A percentile compares a stretch with the other conserved stretches of the same genome.
Conservation (phyloP, 768 basidiomycete species). For the Suillus decipiens region DNA sequence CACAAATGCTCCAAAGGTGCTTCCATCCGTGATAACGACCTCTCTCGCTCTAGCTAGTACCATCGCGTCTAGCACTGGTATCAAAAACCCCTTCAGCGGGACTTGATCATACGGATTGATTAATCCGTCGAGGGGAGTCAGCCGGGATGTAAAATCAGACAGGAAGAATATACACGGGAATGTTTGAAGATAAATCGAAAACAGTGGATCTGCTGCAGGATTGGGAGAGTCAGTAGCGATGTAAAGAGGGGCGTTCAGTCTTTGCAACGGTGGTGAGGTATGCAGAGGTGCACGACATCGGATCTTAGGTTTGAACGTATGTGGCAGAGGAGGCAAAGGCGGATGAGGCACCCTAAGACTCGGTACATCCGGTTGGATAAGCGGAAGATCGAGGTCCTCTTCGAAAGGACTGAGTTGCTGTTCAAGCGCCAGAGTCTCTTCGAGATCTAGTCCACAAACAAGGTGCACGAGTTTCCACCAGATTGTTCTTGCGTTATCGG, state of each 20-base stretch:
- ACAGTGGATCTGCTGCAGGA: conserved; percentile 41
- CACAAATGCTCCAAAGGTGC: conserved; percentile 53
- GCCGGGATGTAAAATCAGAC: conserved; percentile 44
- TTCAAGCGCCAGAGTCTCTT: conserved; percentile 38
- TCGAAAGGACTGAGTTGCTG: conserved; percentile 1
- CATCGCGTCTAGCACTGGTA: conserved; percentile 72
- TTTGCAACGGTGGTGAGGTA: conserved; percentile 29
- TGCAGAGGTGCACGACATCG: conserved; percentile 45
- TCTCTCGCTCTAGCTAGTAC: conserved; percentile 58
- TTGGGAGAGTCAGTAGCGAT: conserved; percentile 61
- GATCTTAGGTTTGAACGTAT: conserved; percentile 13
- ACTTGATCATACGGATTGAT: conserved; percentile 52
- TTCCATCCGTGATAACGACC: conserved; percentile 70
- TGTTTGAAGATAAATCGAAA: conserved; percentile 46
- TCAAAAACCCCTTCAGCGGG: conserved; percentile 45
- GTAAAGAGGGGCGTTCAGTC: conserved; percentile 61
- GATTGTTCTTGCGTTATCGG: conserved; percentile 43
- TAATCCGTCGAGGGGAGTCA: conserved; percentile 35
- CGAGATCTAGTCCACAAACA: conserved; percentile 43
- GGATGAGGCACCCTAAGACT: conserved; percentile 30
- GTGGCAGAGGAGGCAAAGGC: conserved; percentile 27
- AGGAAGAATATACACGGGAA: conserved; percentile 70
- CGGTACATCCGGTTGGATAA: conserved; percentile 20
- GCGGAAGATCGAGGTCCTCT: conserved; percentile 17
- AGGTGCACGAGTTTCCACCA: conserved; percentile 61